Percentiles rank a stretch among this genome's conserved stretches.
These are phyloP conservation scores for Euryodendron excelsum DNA, from an alignment of 148 eudicot species.

Conservation along the genomic window DNA sequence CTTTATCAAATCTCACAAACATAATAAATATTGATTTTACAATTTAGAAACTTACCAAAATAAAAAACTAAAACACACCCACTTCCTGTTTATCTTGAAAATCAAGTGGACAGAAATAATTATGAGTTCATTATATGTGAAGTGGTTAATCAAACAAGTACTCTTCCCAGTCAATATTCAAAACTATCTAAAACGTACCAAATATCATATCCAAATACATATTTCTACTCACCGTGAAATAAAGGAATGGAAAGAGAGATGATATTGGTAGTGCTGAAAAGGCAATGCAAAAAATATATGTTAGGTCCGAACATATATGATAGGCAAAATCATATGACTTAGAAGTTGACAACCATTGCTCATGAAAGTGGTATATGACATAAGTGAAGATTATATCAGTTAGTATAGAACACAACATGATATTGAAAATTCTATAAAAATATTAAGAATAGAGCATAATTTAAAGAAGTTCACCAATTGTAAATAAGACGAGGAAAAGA, in stretches of 20 bases:
- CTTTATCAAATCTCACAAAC: neutral
- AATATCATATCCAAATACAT: neutral
- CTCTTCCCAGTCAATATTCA: neutral
- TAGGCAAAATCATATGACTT: neutral
- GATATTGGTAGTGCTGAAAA: constrained; percentile 83
- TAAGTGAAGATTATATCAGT: neutral
- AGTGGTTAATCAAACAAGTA: neutral
- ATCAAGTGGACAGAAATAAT: neutral
- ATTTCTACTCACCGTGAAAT: constrained; percentile 75
- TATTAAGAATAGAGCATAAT: no score
- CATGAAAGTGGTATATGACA: neutral
- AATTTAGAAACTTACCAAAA: neutral
- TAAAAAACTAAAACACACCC: neutral
- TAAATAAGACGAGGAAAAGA: no score
- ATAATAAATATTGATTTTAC: neutral
- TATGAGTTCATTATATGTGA: neutral
- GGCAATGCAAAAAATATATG: constrained; percentile 3
- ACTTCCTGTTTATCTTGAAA: neutral
- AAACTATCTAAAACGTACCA: neutral
- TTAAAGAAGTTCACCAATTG: no score
- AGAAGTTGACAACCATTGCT: neutral
- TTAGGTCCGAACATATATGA: constrained; percentile 4
- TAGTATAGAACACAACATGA: no score
- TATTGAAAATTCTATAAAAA: no score
- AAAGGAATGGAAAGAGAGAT: constrained; percentile 87